phyloP scores from a whole-genome alignment of 2,329 filamentous ascomycete genomes.

The Nemania bipapillata region DNA sequence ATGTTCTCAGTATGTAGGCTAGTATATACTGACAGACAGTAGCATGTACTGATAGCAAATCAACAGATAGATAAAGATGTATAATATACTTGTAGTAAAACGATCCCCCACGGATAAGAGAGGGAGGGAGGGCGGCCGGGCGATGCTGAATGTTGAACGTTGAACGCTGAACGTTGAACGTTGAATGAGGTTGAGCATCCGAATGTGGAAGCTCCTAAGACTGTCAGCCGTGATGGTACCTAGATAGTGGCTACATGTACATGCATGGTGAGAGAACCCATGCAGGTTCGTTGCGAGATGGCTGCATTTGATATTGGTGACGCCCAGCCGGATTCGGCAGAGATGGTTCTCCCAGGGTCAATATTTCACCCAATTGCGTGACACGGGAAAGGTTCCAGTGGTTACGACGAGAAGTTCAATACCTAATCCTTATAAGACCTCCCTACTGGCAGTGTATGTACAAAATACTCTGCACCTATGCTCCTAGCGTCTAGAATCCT shows the following conservation, averaged over 20 bases:
- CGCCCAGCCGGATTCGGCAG: slow-evolving; percentile 14
- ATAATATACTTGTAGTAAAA: too few species aligned
- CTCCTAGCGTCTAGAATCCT: too few species aligned
- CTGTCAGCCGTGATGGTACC: neutral
- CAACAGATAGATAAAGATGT: too few species aligned
- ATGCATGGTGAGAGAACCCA: slow-evolving; percentile 20
- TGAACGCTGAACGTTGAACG: too few species aligned
- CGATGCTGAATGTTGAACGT: too few species aligned
- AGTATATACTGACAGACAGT: neutral
- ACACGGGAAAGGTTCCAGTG: neutral
- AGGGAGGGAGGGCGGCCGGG: slow-evolving; percentile 5
- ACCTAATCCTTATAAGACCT: too few species aligned
- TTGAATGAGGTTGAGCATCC: slow-evolving; percentile 16
- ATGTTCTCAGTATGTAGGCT: slow-evolving; percentile 7
- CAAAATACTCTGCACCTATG: too few species aligned
- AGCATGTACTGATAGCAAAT: slow-evolving; percentile 9
- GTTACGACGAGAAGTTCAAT: slow-evolving; percentile 16
- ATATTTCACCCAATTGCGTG: slow-evolving; percentile 1
- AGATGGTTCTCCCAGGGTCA: neutral
- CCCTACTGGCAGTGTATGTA: too few species aligned
- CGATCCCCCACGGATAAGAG: slow-evolving; percentile 18
- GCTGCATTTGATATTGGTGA: slow-evolving; percentile 13
- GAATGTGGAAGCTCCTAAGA: slow-evolving; percentile 19
- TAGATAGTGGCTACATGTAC: neutral
- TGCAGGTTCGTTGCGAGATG: slow-evolving; percentile 32